These are phyloP conservation scores for Trematosphaeria pertusa DNA, from an alignment of 2,329 filamentous ascomycete species.

Conservation along the genomic window DNA sequence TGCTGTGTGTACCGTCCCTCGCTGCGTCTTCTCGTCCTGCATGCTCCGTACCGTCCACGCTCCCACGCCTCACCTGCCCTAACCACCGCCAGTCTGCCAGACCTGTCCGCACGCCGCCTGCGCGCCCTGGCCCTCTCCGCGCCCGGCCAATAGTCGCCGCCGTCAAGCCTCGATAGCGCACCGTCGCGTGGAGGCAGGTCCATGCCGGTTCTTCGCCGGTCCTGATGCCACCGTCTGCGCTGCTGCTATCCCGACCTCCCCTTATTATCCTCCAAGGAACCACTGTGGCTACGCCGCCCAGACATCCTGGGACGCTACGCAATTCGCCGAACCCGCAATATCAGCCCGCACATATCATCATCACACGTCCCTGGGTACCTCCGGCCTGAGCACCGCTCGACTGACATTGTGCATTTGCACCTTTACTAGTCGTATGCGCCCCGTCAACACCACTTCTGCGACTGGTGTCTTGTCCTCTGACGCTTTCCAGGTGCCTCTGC, in stretches of 20 bases:
- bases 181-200: conserved; percentile 27
- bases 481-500: too few species aligned
- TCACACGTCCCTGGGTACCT: conserved; percentile 21
- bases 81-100: neutral
- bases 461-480: too few species aligned
- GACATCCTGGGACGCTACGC: conserved; percentile 29
- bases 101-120: neutral
- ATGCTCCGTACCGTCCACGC: neutral
- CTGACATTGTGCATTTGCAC: conserved; percentile 13
- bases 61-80: conserved; percentile 12
- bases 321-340: conserved; percentile 35
- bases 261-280: conserved; percentile 34
- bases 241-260: conserved; percentile 27
- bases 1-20: conserved; percentile 8
- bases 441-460: conserved; percentile 5
- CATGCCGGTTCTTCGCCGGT: conserved; percentile 28
- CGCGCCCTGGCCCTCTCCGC: neutral
- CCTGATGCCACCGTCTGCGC: conserved; percentile 36
- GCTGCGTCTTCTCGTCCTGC: conserved; percentile 15
- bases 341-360: conserved; percentile 24
- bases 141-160: conserved; percentile 20
- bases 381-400: conserved; percentile 4
- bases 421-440: conserved; percentile 6
- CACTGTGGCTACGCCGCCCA: conserved; percentile 23
- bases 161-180: conserved; percentile 32